Conservation (phyloP, 148 eudicot genomes). For the Rheum nobile region DNA sequence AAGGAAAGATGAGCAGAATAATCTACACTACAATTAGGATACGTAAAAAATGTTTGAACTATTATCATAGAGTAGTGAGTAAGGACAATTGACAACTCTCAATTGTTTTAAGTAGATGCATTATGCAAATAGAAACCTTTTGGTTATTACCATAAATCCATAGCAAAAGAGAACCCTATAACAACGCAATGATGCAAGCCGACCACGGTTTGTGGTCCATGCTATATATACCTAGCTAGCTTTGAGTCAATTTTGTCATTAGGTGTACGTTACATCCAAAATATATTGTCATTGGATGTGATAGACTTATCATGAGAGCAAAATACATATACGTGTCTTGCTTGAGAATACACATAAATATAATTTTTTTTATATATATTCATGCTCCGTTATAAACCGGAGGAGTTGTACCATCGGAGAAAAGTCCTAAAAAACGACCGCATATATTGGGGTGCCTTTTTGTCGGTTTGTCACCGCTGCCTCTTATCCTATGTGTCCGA, state of each 20-base stretch:
- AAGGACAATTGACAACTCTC: not conserved
- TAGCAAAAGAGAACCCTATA: not conserved
- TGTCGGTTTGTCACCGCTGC: too few species aligned
- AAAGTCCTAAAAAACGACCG: too few species aligned
- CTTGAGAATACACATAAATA: too few species aligned
- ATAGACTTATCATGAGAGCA: too few species aligned
- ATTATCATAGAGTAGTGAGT: not conserved
- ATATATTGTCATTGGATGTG: too few species aligned
- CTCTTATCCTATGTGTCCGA: too few species aligned
- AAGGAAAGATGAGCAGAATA: not conserved
- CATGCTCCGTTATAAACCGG: too few species aligned
- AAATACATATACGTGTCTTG: too few species aligned
- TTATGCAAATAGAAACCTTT: not conserved
- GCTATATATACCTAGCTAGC: not conserved
- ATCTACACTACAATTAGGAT: not conserved
- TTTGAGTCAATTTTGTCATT: not conserved
- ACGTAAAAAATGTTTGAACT: not conserved
- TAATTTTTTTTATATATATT: too few species aligned
- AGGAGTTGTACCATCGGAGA: too few species aligned
- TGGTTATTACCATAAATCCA: not conserved
- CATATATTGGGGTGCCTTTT: too few species aligned
- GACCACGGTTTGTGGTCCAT: slow-evolving; percentile 3
- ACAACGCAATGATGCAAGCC: not conserved
- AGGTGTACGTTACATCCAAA: too few species aligned
- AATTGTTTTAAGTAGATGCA: not conserved